Base-by-base conservation (phyloP, 2,329 filamentous ascomycete species). In the Fusarium sp. region DNA sequence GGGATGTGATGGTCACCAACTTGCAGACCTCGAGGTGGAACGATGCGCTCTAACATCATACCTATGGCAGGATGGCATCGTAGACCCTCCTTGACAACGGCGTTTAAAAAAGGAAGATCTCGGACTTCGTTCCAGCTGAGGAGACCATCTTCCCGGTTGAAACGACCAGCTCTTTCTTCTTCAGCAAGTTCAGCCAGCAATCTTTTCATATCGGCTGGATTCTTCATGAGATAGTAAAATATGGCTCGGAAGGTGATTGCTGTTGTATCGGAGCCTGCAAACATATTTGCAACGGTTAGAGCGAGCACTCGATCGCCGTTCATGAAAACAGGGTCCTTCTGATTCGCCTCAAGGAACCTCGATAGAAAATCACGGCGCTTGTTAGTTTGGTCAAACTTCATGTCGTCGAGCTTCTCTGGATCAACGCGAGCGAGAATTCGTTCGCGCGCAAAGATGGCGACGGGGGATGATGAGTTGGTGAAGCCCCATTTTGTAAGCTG, bases 61-160 rank as follows among this genome's bases (percentile, higher is more conserved):
- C 91, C 92, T 0, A 89, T 85, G 1, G 92, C 91, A 0, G 93
- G 92, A 76, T 94, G 91, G 61, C 93, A 76, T 21, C 92, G 87
- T 80, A 94, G 91, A 8, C 90, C 87, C 77, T 96, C 93, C 74
- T 94, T 92, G 73, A 95, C 85, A 53, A 89, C 89, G 4, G 92
- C 92, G 72, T 93, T 90, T 12, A 95, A 86, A 77, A 94, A 95
- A 0, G 88, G 87, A 3, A 95, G 83, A 48, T 86, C 86, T 77
- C 92, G 90, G 31, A 84, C 85, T 78, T 93, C 89, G 43, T 86
- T 77, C 89, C 90, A 93, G 8, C 87, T 89, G 3, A 93, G 89
- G 7, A 89, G 84, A 4, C 86, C 86, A 16, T 83, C 79, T 50
- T 74, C 75, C 71, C 86, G 83, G 23, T 76, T 75, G 63, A 88